These are phyloP conservation scores for Colletotrichum sp. DNA, from an alignment of 2,329 filamentous ascomycete genomes.

Conservation along the genomic window DNA sequence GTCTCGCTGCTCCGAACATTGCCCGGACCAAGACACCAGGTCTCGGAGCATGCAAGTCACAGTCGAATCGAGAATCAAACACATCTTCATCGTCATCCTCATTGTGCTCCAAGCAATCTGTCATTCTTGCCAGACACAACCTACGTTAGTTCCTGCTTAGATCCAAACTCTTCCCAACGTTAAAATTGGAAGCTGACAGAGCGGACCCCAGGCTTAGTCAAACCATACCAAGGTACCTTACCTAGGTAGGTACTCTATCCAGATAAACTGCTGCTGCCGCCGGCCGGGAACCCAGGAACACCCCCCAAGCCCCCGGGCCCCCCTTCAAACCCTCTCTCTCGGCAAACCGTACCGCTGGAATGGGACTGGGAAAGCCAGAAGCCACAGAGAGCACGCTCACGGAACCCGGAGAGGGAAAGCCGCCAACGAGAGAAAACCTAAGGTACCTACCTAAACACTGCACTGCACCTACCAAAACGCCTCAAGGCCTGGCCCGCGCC, in stretches of 20 bases:
- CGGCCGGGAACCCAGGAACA: not conserved
- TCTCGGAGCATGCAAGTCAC: not conserved
- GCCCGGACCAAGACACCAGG: not conserved
- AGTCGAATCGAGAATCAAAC: not conserved
- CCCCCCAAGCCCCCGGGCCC: not conserved
- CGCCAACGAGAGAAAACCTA: not conserved
- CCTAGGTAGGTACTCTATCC: too few relatives aligned
- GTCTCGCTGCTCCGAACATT: not conserved
- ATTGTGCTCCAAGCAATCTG: not conserved
- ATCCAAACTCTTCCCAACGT: not conserved
- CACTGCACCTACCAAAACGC: not conserved
- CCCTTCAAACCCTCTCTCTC: not conserved
- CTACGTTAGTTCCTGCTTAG: not conserved
- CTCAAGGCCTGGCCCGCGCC: not conserved
- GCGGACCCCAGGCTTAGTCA: not conserved
- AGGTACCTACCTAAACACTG: not conserved
- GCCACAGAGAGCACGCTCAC: not conserved
- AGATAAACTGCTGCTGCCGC: not conserved
- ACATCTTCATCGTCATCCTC: not conserved
- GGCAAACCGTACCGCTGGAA: constrained; percentile 11
- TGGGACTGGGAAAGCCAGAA: not conserved
- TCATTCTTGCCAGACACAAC: not conserved
- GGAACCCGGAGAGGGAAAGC: constrained; percentile 1
- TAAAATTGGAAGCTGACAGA: not conserved
- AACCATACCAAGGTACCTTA: not conserved